Base-by-base conservation (phyloP, 768 basidiomycete species). In the Boletus tylopilopsis region DNA sequence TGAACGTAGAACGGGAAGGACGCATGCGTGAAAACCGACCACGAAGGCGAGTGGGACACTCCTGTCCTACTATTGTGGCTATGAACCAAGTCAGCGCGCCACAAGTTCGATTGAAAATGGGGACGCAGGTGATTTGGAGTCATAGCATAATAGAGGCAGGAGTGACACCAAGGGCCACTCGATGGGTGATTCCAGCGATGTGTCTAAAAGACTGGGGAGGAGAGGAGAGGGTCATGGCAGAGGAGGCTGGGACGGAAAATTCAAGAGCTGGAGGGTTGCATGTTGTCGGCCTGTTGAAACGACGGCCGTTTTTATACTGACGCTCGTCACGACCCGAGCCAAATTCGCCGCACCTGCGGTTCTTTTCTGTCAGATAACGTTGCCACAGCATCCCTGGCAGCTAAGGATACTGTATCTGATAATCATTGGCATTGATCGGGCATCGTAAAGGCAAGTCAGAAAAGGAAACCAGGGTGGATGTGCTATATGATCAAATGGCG, bases 31-130 rank as follows among this genome's bases (percentile, higher is more conserved):
- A 49, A 25, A n/a, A 56, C 41, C 42, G 30, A 16, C 51, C 42
- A 51, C 24, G 42, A 56, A 22, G 36, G 55, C 58, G 24, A 22
- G 54, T 57, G 55, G 64, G 72, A 73, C 76, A 66, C 76, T 68
- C 72, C 60, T 47, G 25, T 1, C 25, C 70, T 71, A 74, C 75
- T 75, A 76, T 77, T 72, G 75, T 71, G 75, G 73, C 78, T 79
- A 80, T 80, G 79, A 80, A 79, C 77, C 78, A 68, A 76, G 62
- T 61, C 64, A 65, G 27, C 42, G 59, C 59, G 24, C 60, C 57
- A 56, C 65, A 59, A 55, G 57, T 70, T 70, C 69, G 54, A 71
- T 2, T 54, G 67, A 69, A 68, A 51, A 51, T 58, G 64, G 61
- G 51, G 55, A 57, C 44, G 55, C 57, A 45, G 37, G 43, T 58